Conservation (phyloP, 768 basidiomycete genomes). For the Russula vinacea region DNA sequence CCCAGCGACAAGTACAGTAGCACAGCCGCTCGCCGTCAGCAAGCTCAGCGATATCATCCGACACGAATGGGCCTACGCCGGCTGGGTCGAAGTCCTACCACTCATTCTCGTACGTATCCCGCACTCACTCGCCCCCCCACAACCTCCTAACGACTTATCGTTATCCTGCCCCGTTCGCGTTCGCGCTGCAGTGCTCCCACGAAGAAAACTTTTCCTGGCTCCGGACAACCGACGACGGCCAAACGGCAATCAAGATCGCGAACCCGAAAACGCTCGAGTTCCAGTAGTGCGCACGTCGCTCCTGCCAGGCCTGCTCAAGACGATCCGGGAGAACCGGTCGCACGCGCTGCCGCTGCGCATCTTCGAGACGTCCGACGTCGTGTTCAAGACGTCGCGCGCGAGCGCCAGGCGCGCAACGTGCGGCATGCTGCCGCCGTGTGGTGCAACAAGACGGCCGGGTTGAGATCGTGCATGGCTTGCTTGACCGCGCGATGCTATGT, state of each 20-base stretch:
- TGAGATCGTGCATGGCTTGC: conserved; percentile 94
- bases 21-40: conserved; percentile 86
- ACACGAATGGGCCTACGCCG: conserved; percentile 87
- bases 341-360: conserved; percentile 89
- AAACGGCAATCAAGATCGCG: conserved; percentile 82
- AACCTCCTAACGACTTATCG: background rate
- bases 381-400: conserved; percentile 76
- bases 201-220: conserved; percentile 97
- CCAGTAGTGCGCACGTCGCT: conserved; percentile 97
- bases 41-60: conserved; percentile 87
- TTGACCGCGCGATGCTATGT: conserved; percentile 94
- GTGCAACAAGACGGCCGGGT: conserved; percentile 96
- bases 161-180: no score
- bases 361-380: conserved; percentile 93
- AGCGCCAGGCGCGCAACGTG: conserved; percentile 85
- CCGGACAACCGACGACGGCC: conserved; percentile 79
- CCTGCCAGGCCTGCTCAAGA: conserved; percentile 93
- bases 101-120: conserved; percentile 73
- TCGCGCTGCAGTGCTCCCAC: conserved; percentile 75
- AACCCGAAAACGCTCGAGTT: conserved; percentile 98
- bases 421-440: conserved; percentile 87
- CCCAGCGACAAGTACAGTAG: conserved; percentile 92
- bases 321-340: conserved; percentile 92
- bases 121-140: background rate
- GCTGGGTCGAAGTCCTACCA: conserved; percentile 94